phyloP scores from a whole-genome alignment of 2,329 filamentous ascomycete species.

The Polytolypa hystricis region DNA sequence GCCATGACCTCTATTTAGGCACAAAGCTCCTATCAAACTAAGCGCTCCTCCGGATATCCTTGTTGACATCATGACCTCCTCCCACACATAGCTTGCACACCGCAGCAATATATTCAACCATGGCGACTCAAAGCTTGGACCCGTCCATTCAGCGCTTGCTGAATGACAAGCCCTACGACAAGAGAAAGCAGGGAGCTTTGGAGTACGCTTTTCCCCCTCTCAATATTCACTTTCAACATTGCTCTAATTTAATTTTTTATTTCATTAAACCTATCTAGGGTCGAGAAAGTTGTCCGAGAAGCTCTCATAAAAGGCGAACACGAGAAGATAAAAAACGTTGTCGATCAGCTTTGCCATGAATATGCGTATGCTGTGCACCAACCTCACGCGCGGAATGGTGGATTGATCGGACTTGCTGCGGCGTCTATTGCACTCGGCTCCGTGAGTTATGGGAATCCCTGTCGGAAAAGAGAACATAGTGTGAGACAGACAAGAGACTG shows the following conservation, averaged over 20 bases:
- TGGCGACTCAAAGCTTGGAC: conserved; percentile 53
- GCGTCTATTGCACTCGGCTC: conserved; percentile 89
- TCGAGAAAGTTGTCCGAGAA: conserved; percentile 84
- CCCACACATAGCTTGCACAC: neutral
- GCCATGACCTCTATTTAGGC: conserved; percentile 1
- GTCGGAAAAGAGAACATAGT: conserved; percentile 2
- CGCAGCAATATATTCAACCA: conserved; percentile 1
- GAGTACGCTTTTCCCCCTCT: conserved; percentile 53
- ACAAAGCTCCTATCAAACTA: too few species aligned
- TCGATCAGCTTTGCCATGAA: conserved; percentile 93
- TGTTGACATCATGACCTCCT: neutral
- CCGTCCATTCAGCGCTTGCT: conserved; percentile 76
- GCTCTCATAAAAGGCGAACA: conserved; percentile 66
- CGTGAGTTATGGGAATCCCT: conserved; percentile 45
- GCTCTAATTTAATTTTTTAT: neutral
- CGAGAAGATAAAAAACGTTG: conserved; percentile 70
- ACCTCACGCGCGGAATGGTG: conserved; percentile 90
- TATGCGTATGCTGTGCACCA: conserved; percentile 97
- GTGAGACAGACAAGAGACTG: conserved; percentile 3
- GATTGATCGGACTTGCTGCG: conserved; percentile 86
- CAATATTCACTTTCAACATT: neutral
- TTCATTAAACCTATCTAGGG: conserved; percentile 38
- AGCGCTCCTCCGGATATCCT: too few species aligned
- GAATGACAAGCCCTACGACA: conserved; percentile 98
- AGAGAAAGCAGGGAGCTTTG: conserved; percentile 88